Evolutionary conservation across 2,329 filamentous ascomycete genomes (phyloP).

Genomic region (Teratosphaeria nubilosa): DNA sequence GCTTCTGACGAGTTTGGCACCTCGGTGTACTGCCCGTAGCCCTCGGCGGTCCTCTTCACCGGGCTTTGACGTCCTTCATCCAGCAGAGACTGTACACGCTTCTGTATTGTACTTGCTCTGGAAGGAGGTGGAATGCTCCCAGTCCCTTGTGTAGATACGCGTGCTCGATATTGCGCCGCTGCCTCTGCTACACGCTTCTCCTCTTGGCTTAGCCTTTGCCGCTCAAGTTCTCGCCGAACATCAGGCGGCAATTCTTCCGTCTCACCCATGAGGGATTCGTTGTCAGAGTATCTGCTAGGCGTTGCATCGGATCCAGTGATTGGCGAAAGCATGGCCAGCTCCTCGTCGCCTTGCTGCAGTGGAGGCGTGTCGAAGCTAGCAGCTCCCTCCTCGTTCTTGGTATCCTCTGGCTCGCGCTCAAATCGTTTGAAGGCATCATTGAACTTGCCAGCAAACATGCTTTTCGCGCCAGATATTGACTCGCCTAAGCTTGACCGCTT

Average conservation of each 20-base stretch:
- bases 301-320: constrained; percentile 63
- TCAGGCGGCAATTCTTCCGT: constrained; percentile 71
- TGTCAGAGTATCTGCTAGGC: constrained; percentile 36
- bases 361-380: neutral
- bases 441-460: constrained; percentile 76
- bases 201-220: constrained; percentile 70
- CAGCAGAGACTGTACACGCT: constrained; percentile 75
- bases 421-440: constrained; percentile 91
- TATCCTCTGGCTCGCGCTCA: constrained; percentile 38
- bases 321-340: constrained; percentile 46
- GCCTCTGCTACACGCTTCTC: constrained; percentile 82
- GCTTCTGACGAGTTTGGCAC: neutral
- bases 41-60: constrained; percentile 63
- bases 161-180: constrained; percentile 75
- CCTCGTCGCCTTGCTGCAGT: constrained; percentile 7
- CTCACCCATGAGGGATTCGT: constrained; percentile 53
- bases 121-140: constrained; percentile 32
- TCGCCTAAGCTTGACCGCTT: constrained; percentile 63
- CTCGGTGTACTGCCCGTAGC: constrained; percentile 80
- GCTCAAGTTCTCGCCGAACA: constrained; percentile 80
- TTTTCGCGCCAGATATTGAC: constrained; percentile 51
- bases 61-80: constrained; percentile 58
- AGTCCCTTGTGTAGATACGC: constrained; percentile 52
- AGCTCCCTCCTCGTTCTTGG: neutral
- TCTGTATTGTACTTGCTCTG: constrained; percentile 77